Base-by-base conservation (phyloP, 345 rosid genomes). In the Fremontodendron californicum region DNA sequence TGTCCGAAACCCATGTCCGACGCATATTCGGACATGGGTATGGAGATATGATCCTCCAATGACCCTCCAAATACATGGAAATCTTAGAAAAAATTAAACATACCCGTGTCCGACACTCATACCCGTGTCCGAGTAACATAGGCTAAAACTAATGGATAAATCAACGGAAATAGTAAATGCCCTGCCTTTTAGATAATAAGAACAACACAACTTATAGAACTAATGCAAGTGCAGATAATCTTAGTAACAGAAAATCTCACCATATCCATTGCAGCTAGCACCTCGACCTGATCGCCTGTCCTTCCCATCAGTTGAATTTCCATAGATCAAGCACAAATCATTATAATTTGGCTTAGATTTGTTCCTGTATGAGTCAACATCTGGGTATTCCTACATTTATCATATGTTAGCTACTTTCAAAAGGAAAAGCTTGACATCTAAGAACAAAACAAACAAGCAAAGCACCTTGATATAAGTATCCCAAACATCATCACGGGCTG, bases 251-350 rank as follows among this genome's bases (percentile, higher is more conserved):
- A 42, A 67, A 82, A 74, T 71, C 78, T 78, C 52, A 76, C 82
- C 78, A 79, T 27, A 54, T 69, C 77, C 83, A 80, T 80, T 67
- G 74, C 78, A 81, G 60, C 49, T 4, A 73, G 73, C 78, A 83
- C 75, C 68, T 71, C 51, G 83, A 74, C 55, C 45, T 3, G 71
- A 61, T 81, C 16, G 79, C 27, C 70, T 19, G 71, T 25, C 61
- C 45, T 61, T 74, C 40, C 57, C 81, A 77, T 82, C 78, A 71
- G 68, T 42, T 71, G 81, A 67, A 73, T 78, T 74, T 73, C 86
- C 89, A 82, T 72, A 87, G 71, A 87, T 87, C 85, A 87, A 79
- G 77, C 78, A 81, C 83, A 87, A 79, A 39, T 87, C 86, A 77
- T 82, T 68, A 54, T 82, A 84, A 75, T 79, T 79, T 63, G 85